Evolutionary conservation across 1,139 yeast genomes (phyloP).

Genomic region (Taiozyma sp.): DNA sequence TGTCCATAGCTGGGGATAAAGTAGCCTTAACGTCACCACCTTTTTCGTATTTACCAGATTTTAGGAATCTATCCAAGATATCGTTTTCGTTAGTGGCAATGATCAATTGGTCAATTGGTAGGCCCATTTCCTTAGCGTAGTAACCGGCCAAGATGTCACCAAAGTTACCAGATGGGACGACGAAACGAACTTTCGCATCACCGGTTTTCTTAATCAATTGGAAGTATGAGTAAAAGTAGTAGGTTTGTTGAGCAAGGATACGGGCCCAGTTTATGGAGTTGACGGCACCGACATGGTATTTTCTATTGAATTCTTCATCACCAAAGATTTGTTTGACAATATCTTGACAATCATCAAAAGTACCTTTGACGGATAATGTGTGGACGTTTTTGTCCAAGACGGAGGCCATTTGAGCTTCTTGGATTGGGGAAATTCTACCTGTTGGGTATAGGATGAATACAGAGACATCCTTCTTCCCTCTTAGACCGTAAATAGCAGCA

Average conservation of each 20-base stretch:
- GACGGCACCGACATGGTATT: slow-evolving; percentile 94
- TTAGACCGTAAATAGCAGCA: slow-evolving; percentile 95
- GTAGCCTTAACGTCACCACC: slow-evolving; percentile 78
- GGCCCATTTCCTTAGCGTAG: slow-evolving; percentile 92
- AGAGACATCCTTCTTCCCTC: slow-evolving; percentile 94
- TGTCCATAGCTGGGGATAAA: slow-evolving; percentile 97
- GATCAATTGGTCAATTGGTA: slow-evolving; percentile 79
- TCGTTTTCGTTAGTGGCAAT: slow-evolving; percentile 96
- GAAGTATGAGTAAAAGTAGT: slow-evolving; percentile 90
- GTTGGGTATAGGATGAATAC: slow-evolving; percentile 95
- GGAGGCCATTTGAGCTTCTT: slow-evolving; percentile 98
- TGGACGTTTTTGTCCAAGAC: slow-evolving; percentile 93
- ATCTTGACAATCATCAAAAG: slow-evolving; percentile 98
- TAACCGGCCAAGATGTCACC: slow-evolving; percentile 98
- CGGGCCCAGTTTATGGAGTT: slow-evolving; percentile 99
- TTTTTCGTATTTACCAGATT: slow-evolving; percentile 78
- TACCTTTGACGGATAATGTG: slow-evolving; percentile 90
- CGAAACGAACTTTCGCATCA: slow-evolving; percentile 60
- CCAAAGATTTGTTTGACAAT: slow-evolving; percentile 91
- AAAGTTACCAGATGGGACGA: slow-evolving; percentile 96
- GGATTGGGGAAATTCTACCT: slow-evolving; percentile 95
- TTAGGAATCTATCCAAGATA: slow-evolving; percentile 86
- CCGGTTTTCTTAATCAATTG: slow-evolving; percentile 47
- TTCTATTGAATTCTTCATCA: slow-evolving; percentile 78
- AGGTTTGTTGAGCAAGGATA: slow-evolving; percentile 94